Evolutionary conservation across 176 grass and related monocot genomes (phyloP), one percentile per base, ranked within the genome.

Genomic region (Carex parvula): DNA sequence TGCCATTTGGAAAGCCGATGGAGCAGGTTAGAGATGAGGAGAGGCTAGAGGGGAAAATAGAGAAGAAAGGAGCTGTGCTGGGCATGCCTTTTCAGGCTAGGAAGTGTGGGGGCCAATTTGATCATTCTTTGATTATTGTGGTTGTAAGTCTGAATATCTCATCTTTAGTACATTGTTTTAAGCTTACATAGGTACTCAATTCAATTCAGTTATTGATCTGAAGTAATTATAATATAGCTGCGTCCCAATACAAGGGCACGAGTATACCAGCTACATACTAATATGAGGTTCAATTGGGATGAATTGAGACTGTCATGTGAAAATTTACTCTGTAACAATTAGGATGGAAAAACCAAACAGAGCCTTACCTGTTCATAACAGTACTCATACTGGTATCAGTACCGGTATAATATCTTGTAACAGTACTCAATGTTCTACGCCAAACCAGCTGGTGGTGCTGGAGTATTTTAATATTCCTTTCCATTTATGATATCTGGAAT

Each of bases 41-140:
- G 39, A 39, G 58, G 26, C 78, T 87, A 68, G 86, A 91, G 82
- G 80, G 84, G 82, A 88, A 91, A 44, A 83, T 79, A 66, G 85
- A 83, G 84, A 93, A 86, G 87, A 87, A 67, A n/a, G 14, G 85
- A 7, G 83, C 56, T 1, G 87, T 57, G 65, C 60, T 72, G 48
- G 71, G 70, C 63, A 54, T 63, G 8, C 65, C 87, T n/a, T 79
- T 60, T 89, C 81, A 64, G 44, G 64, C 74, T 44, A 35, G n/a
- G 66, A 56, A 54, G 37, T 72, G 84, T 42, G 63, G 66, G 52
- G 30, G 44, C 3, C 89, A 88, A 60, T 92, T 95, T 83, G 88
- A 92, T 85, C 64, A 89, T 85, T 90, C 89, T 60, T 92, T 92
- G 5, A 89, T 91, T 79, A 81, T 95, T 85, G 72, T 87, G 5